Conservation (phyloP, 805 yeast genomes). For the Yamadazyma ubonensis region DNA sequence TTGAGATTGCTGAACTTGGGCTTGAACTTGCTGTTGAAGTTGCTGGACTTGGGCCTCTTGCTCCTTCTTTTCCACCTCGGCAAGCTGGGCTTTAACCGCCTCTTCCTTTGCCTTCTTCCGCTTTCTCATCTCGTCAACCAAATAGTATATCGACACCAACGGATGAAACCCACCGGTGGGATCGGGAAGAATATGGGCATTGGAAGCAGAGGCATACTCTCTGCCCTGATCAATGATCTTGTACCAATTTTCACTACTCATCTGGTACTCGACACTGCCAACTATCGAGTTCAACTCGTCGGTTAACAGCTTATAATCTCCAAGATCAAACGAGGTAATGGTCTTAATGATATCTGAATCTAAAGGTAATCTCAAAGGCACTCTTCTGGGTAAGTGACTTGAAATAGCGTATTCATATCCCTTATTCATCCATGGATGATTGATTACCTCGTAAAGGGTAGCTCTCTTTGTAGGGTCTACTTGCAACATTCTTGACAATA, state of each 20-base stretch:
- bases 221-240: constrained; percentile 38
- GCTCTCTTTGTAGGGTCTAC: constrained; percentile 87
- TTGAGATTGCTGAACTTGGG: neutral
- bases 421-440: constrained; percentile 93
- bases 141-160: constrained; percentile 76
- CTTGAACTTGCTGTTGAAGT: neutral
- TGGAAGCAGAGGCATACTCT: constrained; percentile 35
- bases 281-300: constrained; percentile 58
- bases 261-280: constrained; percentile 62
- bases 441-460: constrained; percentile 68
- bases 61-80: constrained; percentile 17
- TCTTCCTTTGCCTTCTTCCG: constrained; percentile 64
- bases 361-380: constrained; percentile 70
- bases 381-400: constrained; percentile 72
- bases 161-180: constrained; percentile 92
- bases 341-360: constrained; percentile 66
- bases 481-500: constrained; percentile 84
- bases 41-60: constrained; percentile 6
- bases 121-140: constrained; percentile 80
- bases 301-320: constrained; percentile 57
- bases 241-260: constrained; percentile 64
- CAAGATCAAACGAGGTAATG: constrained; percentile 78
- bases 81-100: constrained; percentile 32
- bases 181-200: constrained; percentile 48
- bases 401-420: constrained; percentile 77